Conservation (phyloP, 495 filamentous ascomycete genomes). For the Xylaria nigripes region DNA sequence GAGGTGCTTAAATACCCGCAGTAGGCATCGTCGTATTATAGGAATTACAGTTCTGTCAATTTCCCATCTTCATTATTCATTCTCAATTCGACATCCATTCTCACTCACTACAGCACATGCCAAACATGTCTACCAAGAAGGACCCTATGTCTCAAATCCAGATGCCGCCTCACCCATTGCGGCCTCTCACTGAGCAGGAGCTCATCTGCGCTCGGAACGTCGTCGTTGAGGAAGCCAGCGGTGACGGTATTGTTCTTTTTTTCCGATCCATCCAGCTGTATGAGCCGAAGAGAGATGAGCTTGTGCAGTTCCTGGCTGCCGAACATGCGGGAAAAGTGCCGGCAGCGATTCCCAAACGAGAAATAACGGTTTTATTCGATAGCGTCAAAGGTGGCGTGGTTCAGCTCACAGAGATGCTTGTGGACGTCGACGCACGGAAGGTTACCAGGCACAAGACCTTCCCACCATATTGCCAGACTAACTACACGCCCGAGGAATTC, state of each 20-base stretch:
- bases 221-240: conserved; percentile 19
- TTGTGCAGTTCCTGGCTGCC: conserved; percentile 36
- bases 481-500: conserved; percentile 54
- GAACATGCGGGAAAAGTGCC: conserved; percentile 37
- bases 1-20: background rate
- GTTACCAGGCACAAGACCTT: conserved; percentile 47
- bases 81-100: background rate
- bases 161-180: conserved; percentile 46
- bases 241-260: conserved; percentile 31
- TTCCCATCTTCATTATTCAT: background rate
- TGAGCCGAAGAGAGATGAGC: conserved; percentile 53
- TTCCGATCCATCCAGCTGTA: conserved; percentile 58
- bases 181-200: conserved; percentile 50
- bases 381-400: conserved; percentile 49
- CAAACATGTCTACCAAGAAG: conserved; percentile 15
- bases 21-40: background rate
- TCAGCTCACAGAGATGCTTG: conserved; percentile 54
- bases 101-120: background rate
- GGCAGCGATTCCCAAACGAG: conserved; percentile 45
- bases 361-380: conserved; percentile 61
- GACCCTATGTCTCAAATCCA: background rate
- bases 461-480: conserved; percentile 51
- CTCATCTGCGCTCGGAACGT: conserved; percentile 36
- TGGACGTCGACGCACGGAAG: conserved; percentile 46
- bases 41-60: background rate